Conservation (phyloP, 176 grass and related monocot genomes). For the Oryza brachyantha region DNA sequence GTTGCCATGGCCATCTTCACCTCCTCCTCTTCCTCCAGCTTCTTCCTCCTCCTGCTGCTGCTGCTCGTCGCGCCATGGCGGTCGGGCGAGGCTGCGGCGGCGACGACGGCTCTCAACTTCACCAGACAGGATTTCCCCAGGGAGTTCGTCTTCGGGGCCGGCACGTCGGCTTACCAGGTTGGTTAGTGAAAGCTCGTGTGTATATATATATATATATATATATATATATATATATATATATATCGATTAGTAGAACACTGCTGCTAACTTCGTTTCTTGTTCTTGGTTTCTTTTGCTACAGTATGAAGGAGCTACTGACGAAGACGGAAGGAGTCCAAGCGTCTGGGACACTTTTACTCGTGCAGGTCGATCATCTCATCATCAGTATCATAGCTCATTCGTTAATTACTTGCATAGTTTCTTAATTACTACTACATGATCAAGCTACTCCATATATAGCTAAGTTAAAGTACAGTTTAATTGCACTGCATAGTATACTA, state of each 20-base stretch:
- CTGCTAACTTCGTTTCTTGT: no score
- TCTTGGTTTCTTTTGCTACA: not conserved
- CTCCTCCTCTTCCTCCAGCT: not conserved
- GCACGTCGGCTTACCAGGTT: slow-evolving; percentile 84
- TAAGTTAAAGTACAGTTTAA: not conserved
- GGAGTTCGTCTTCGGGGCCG: slow-evolving; percentile 77
- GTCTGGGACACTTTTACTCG: slow-evolving; percentile 81
- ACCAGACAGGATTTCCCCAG: slow-evolving; percentile 66
- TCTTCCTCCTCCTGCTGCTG: not conserved
- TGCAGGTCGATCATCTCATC: slow-evolving; percentile 41
- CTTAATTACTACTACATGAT: not conserved
- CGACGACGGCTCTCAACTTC: slow-evolving; percentile 47
- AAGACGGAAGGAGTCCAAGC: slow-evolving; percentile 68
- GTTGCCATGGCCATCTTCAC: not conserved
- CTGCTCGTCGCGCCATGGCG: slow-evolving; percentile 37
- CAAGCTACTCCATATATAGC: not conserved
- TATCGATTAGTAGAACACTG: no score
- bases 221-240: no score
- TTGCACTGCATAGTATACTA: no score
- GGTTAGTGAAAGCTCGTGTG: not conserved
- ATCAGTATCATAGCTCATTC: no score
- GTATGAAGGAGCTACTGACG: slow-evolving; percentile 66
- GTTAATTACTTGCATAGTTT: no score
- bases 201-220: not conserved
- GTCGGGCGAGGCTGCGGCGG: not conserved